These are phyloP conservation scores for Chlamydomonas schloesseri DNA, from an alignment of 139 green algal genomes.

Conservation along the genomic window DNA sequence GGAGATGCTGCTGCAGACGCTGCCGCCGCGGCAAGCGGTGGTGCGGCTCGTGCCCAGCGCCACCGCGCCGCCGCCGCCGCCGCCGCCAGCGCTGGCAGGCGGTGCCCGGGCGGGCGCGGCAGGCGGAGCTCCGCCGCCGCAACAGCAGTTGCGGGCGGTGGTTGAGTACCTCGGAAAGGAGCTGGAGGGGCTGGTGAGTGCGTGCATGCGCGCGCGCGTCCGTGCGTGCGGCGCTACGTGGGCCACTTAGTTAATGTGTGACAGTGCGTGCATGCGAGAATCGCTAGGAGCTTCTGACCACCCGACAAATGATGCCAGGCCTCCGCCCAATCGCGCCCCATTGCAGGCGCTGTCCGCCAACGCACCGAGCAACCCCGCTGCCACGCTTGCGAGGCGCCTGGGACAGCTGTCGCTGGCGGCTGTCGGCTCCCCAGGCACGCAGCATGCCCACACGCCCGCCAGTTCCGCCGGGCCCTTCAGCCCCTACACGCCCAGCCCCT, in stretches of 20 bases:
- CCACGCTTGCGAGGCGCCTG: neutral
- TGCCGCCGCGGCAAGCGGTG: neutral
- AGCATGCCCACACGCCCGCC: no score
- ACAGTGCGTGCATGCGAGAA: no score
- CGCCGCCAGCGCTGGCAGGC: neutral
- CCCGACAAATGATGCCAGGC: no score
- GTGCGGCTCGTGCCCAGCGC: neutral
- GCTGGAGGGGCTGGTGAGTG: slow-evolving; percentile 4
- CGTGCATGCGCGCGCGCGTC: neutral
- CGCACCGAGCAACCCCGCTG: neutral
- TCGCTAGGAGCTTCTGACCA: no score
- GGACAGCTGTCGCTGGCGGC: neutral
- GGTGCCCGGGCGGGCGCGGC: neutral
- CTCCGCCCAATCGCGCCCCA: no score
- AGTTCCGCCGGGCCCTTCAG: no score
- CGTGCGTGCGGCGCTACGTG: no score
- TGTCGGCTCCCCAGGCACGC: no score
- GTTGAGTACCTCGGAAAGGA: neutral
- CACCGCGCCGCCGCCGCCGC: neutral
- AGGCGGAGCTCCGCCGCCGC: neutral
- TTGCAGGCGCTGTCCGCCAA: neutral
- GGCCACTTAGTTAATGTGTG: no score
- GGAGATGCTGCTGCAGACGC: neutral
- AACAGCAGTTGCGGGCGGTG: slow-evolving; percentile 11
- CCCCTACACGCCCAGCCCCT: neutral